phyloP scores from a whole-genome alignment of 2,329 filamentous ascomycete species.

The Fusarium nodosum region DNA sequence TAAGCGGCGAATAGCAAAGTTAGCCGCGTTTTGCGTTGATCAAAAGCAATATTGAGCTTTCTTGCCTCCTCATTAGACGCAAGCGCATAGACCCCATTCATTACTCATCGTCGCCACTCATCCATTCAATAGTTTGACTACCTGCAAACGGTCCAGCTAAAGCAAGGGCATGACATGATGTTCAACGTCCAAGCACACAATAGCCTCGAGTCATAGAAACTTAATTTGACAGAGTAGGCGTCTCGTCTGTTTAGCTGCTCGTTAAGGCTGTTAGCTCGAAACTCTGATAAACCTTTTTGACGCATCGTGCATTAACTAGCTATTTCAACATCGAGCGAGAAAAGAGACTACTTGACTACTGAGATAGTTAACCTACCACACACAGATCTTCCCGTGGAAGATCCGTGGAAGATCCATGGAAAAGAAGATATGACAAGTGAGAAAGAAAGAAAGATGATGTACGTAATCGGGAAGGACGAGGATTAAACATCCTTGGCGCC shows the following conservation, averaged over 20 bases:
- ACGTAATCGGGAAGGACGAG: not conserved
- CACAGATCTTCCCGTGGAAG: not conserved
- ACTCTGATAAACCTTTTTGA: slow-evolving; percentile 13
- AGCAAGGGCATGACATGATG: slow-evolving; percentile 5
- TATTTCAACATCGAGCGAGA: slow-evolving; percentile 3
- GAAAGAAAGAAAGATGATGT: not conserved
- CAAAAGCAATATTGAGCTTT: not conserved
- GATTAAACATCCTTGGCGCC: not conserved
- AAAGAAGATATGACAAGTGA: not conserved
- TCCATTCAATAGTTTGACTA: not conserved
- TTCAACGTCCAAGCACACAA: slow-evolving; percentile 9
- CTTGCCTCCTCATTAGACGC: slow-evolving; percentile 7
- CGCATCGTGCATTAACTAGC: not conserved
- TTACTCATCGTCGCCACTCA: not conserved
- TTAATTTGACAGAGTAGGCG: slow-evolving; percentile 1
- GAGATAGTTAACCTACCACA: too few species aligned
- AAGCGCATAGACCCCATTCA: slow-evolving; percentile 20
- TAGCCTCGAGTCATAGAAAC: not conserved
- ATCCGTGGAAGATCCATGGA: not conserved
- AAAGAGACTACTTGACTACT: slow-evolving; percentile 42
- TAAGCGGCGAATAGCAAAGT: slow-evolving; percentile 15
- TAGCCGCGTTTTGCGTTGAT: slow-evolving; percentile 38
- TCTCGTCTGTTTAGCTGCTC: slow-evolving; percentile 4
- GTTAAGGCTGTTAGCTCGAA: slow-evolving; percentile 23
- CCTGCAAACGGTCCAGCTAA: not conserved